Evolutionary conservation across 2,329 filamentous ascomycete species (phyloP).

Genomic region (Arthrocladium fulminans): DNA sequence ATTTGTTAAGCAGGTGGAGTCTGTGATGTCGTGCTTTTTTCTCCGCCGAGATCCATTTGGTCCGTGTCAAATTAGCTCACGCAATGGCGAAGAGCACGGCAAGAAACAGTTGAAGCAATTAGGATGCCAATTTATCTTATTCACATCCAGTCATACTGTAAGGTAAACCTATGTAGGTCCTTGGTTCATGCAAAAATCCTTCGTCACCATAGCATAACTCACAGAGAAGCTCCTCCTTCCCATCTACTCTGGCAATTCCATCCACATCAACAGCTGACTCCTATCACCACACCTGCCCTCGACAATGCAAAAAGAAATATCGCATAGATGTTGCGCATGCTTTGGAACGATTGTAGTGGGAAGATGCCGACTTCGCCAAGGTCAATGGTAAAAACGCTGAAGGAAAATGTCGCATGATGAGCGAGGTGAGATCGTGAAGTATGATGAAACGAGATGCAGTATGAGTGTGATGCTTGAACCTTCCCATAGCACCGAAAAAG

Average conservation of each 20-base stretch:
- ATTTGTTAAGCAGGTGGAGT: too few species aligned
- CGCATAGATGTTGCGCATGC: conserved; percentile 1
- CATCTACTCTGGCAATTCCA: not conserved
- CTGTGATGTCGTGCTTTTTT: too few species aligned
- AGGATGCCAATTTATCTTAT: not conserved
- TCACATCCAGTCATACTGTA: not conserved
- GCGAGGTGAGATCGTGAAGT: conserved; percentile 4
- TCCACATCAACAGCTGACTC: not conserved
- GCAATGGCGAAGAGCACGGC: not conserved
- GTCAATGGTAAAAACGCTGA: not conserved
- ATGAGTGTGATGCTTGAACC: not conserved
- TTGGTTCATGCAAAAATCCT: not conserved
- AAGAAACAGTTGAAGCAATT: not conserved
- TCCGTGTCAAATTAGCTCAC: too few species aligned
- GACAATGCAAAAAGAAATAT: not conserved
- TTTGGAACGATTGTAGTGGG: conserved; percentile 6
- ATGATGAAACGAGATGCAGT: not conserved
- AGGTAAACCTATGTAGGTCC: not conserved
- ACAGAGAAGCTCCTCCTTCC: not conserved
- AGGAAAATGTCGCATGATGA: not conserved
- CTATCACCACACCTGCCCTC: not conserved
- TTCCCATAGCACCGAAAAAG: not conserved
- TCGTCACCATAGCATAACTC: conserved; percentile 2
- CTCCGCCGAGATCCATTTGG: too few species aligned
- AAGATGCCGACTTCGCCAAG: not conserved